Evolutionary conservation across 495 filamentous ascomycete species (phyloP), one percentile per base, ranked within the genome.

Genomic region (Terfezia boudieri): DNA sequence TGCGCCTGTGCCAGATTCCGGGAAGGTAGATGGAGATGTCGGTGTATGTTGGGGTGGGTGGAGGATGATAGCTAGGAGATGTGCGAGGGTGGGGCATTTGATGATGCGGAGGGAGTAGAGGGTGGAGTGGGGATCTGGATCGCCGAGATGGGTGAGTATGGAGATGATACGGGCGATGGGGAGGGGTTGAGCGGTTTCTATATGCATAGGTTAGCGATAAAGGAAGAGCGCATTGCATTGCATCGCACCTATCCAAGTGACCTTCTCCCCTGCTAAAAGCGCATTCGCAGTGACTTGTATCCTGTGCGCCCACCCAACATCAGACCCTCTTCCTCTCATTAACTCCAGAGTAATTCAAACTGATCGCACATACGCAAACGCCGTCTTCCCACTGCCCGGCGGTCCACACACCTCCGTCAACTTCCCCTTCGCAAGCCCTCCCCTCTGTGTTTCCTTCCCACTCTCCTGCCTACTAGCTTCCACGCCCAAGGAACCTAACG

Each of bases 391-490:
- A 14, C 75, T 76, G 0, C 89, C 89, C 9, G 85, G 84, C 14
- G 90, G 87, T 0, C 90, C 90, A 70, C 81, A 93, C 36, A 94
- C 68, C 66, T 98, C 90, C 7, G 80, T 81, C n/a, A 93, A 73
- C 64, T 86, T 82, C 22, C 86, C 86, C 37, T 79, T 77, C 53
- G 75, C 70, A 26, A 94, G 66, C 4, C 83, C 87, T 49, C 71
- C 72, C 49, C 26, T 32, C 57, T 59, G 49, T 20, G 0, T 4
- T 32, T 32, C 26, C 26, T 32, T 32, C 41, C 8, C 41, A 4
- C 41, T 6, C 12, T 46, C 17, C 17, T 7, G 26, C 7, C 1
- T 8, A 5, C 14, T 14, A 46, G 41, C 4, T 46, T 46, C 41
- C 41, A 9, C 26, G 4, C 26, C 26, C 26, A 32, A 32, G 26